A percentile compares a stretch with the other conserved stretches of the same genome.
Evolutionary conservation across 2,329 filamentous ascomycete species (phyloP).

Genomic region (Aspergillus luchuensis): DNA sequence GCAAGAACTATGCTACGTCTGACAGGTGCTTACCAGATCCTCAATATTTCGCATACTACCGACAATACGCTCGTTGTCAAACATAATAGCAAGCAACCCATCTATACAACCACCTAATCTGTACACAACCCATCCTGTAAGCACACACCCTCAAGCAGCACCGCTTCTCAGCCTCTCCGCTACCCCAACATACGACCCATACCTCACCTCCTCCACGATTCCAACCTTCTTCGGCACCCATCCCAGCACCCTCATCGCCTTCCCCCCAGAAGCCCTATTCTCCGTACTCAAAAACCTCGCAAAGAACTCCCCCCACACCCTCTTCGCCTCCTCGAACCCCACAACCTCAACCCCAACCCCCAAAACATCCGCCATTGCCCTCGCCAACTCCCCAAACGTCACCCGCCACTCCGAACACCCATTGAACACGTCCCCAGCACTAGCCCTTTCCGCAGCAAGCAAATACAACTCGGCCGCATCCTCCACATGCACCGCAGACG

Average conservation of each 20-base stretch:
- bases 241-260: slow-evolving; percentile 40
- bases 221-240: slow-evolving; percentile 32
- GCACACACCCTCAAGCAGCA: not conserved
- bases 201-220: not conserved
- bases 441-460: slow-evolving; percentile 43
- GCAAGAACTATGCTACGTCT: too few relatives aligned
- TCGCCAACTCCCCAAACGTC: slow-evolving; percentile 18
- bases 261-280: slow-evolving; percentile 39
- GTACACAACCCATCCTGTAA: too few relatives aligned
- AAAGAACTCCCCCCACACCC: slow-evolving; percentile 37
- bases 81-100: too few relatives aligned
- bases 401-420: slow-evolving; percentile 41
- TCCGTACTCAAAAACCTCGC: slow-evolving; percentile 26
- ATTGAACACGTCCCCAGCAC: slow-evolving; percentile 40
- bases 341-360: slow-evolving; percentile 35
- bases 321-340: slow-evolving; percentile 29
- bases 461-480: slow-evolving; percentile 45
- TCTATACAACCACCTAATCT: not conserved
- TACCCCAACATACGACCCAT: not conserved
- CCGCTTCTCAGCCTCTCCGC: not conserved
- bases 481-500: slow-evolving; percentile 40
- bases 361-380: slow-evolving; percentile 37
- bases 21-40: too few relatives aligned
- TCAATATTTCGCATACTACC: too few relatives aligned
- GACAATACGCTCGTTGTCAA: too few relatives aligned